phyloP scores from a whole-genome alignment of 805 yeast species.

The Zygoascus bituminiphila region DNA sequence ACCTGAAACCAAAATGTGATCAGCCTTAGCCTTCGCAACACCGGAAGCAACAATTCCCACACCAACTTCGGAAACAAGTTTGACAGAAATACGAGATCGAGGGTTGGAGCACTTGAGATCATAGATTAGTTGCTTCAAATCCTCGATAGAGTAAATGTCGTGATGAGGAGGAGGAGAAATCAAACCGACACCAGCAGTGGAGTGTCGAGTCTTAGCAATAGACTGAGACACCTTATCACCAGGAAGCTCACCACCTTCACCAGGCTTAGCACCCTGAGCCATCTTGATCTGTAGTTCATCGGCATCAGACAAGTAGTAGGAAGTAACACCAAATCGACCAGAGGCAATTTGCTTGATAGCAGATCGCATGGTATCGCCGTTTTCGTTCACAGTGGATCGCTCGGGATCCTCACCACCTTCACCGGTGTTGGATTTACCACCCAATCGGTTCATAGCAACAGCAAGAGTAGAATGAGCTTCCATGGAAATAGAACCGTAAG shows the following conservation, averaged over 20 bases:
- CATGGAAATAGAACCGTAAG: constrained; percentile 97
- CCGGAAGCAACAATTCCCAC: constrained; percentile 99
- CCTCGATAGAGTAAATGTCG: constrained; percentile 96
- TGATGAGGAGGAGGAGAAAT: constrained; percentile 99
- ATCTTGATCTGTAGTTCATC: constrained; percentile 96
- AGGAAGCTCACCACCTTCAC: constrained; percentile 99
- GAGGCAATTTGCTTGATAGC: constrained; percentile 97
- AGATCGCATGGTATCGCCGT: constrained; percentile 98
- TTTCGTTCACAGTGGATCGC: constrained; percentile 66
- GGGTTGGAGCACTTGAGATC: constrained; percentile 97
- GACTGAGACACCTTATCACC: constrained; percentile 83
- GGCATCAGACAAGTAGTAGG: constrained; percentile 88
- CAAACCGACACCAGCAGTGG: constrained; percentile 93
- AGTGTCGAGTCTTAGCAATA: constrained; percentile 92
- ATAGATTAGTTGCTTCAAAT: constrained; percentile 90
- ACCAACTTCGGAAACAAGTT: constrained; percentile 96
- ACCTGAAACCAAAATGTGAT: constrained; percentile 90
- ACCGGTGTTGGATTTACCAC: constrained; percentile 97
- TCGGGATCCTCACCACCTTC: constrained; percentile 99
- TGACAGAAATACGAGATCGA: constrained; percentile 92
- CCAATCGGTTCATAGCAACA: constrained; percentile 95
- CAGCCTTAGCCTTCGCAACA: constrained; percentile 98
- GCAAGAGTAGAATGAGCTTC: constrained; percentile 97
- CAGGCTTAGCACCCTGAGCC: constrained; percentile 99
- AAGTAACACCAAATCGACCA: constrained; percentile 96